phyloP scores from a whole-genome alignment of 192 early-diverging fungal genomes.

The Funneliformis geosporum region DNA sequence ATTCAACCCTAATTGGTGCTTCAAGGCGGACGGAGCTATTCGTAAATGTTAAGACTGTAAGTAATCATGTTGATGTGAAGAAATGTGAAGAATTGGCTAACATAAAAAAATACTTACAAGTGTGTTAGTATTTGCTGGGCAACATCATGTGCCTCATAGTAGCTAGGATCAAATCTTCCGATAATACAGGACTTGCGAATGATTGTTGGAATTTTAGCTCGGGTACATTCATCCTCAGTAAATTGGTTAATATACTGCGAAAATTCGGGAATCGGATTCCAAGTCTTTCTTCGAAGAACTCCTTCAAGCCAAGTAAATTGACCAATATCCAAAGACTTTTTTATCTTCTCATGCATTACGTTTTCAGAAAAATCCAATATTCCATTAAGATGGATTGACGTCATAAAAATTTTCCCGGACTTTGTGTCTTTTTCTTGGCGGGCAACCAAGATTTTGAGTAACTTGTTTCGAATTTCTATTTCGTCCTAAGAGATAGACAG shows the following conservation, averaged over 20 bases:
- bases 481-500: too few relatives aligned
- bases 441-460: too few relatives aligned
- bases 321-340: slow-evolving; percentile 7
- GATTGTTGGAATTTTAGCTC: slow-evolving; percentile 12
- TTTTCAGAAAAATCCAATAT: slow-evolving; percentile 26
- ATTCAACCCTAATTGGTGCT: slow-evolving; percentile 11
- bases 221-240: slow-evolving; percentile 9
- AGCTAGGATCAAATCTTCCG: not conserved
- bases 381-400: slow-evolving; percentile 9
- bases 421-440: slow-evolving; percentile 6
- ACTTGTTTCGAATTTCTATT: too few relatives aligned
- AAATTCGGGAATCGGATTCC: slow-evolving; percentile 7
- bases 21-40: slow-evolving; percentile 18
- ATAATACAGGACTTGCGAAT: slow-evolving; percentile 18
- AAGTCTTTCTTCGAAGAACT: slow-evolving; percentile 14
- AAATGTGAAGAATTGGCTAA: not conserved
- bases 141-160: slow-evolving; percentile 24
- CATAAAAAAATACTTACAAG: slow-evolving; percentile 31
- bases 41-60: slow-evolving; percentile 20
- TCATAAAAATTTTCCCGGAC: not conserved
- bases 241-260: slow-evolving; percentile 17
- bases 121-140: slow-evolving; percentile 16
- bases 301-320: slow-evolving; percentile 18
- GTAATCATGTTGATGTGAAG: too few relatives aligned
- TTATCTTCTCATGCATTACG: slow-evolving; percentile 4